A percentile compares a stretch with the other conserved stretches of the same genome.
Evolutionary conservation across 2,329 filamentous ascomycete species (phyloP).

Genomic region (Pyrenophora seminiperda): DNA sequence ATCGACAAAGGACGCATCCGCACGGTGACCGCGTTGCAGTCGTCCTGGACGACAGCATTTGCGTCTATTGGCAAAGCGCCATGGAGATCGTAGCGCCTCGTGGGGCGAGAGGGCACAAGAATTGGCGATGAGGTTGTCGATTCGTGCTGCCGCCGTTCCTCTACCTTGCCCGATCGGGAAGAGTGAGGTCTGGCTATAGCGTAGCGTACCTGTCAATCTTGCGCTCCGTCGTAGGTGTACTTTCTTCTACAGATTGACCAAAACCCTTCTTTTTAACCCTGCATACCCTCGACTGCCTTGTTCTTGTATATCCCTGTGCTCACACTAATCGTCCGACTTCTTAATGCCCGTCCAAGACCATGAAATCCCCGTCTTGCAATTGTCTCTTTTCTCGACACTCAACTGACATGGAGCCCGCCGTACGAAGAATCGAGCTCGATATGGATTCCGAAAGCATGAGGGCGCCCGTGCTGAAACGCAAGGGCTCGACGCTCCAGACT

Average conservation of each 20-base stretch:
- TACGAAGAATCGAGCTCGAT: slow-evolving; percentile 23
- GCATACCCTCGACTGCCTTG: slow-evolving; percentile 2
- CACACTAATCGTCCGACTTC: background rate
- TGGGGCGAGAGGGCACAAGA: slow-evolving; percentile 16
- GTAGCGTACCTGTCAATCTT: slow-evolving; percentile 10
- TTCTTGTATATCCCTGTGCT: no score
- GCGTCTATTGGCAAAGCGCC: slow-evolving; percentile 16
- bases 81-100: slow-evolving; percentile 12
- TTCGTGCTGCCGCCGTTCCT: slow-evolving; percentile 14
- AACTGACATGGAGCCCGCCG: slow-evolving; percentile 21
- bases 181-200: background rate
- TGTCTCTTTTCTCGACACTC: slow-evolving; percentile 22
- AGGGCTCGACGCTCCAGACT: slow-evolving; percentile 36
- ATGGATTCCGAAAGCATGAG: slow-evolving; percentile 12
- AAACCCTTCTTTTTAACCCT: slow-evolving; percentile 5
- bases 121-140: slow-evolving; percentile 10
- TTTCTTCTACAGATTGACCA: slow-evolving; percentile 2
- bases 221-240: background rate
- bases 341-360: slow-evolving; percentile 9
- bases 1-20: no score
- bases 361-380: slow-evolving; percentile 27
- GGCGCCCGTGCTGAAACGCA: slow-evolving; percentile 19
- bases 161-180: slow-evolving; percentile 6
- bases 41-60: background rate
- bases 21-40: no score